Base-by-base conservation (phyloP, 352 stramenopile species). In the Phytophthora constricta region DNA sequence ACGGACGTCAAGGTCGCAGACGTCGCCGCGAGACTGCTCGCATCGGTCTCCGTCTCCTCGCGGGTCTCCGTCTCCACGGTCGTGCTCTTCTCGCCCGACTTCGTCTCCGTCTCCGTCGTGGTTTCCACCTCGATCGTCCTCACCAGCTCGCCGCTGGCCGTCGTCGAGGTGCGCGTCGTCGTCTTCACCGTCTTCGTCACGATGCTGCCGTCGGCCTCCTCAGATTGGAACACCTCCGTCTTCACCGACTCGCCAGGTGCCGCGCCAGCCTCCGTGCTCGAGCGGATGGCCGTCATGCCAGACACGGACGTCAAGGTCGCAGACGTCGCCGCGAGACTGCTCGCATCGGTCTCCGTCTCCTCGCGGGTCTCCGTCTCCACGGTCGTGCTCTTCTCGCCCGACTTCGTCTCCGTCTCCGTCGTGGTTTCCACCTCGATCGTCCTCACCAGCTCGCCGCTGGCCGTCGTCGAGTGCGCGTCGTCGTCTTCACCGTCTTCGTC, bases 401-500 rank as follows among this genome's bases (percentile, higher is more conserved):
- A 41, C 25, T 33, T 53, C 25, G 47, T 53, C 47, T 53, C 47
- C 25, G 47, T 53, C 47, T 53, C 47, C 14, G 47, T 53, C 47
- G 47, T 53, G 13, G 27, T 55, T 27, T 55, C 48, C 48, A 55
- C 48, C 28, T 55, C 48, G 26, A 55, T 9, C 27, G 48, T 55
- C 48, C 2, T 55, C 48, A 55, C 27, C 48, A 55, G 27, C 28
- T 55, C 48, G 17, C 48, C 48, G 28, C 27, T 55, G 28, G 48
- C 27, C 20, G 48, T 43, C 28, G 4, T 55, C 48, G 48, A 55
- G 48, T 55, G 28, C 28, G 27, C 26, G 48, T 55, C 16, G 48
- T 55, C 48, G 48, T 55, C 48, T 55, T 55, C 48, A 55, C 48
- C n/a, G 48, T 55, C 48, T 55, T 55, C 48, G 48, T 55, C 27